Evolutionary conservation across 495 filamentous ascomycete species (phyloP).

Genomic region (Aspergillus cristatus): DNA sequence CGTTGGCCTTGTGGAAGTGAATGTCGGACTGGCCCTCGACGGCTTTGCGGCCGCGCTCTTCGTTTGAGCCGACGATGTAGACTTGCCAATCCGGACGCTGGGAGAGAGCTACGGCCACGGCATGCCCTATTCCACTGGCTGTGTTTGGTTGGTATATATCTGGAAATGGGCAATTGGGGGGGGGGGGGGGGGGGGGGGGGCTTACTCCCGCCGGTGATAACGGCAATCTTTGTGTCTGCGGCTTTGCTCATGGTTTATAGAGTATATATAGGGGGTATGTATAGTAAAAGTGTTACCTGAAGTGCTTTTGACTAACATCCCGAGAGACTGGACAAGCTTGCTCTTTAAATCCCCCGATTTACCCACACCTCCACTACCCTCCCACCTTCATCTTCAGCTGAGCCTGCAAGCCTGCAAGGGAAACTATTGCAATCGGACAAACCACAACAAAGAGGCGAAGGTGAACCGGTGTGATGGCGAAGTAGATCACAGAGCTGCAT

Average conservation of each 20-base stretch:
- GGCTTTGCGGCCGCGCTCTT: constrained; percentile 4
- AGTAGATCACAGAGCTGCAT: no score
- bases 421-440: no score
- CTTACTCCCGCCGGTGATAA: neutral
- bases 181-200: neutral
- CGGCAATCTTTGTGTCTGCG: neutral
- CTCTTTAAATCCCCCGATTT: no score
- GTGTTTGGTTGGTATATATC: neutral
- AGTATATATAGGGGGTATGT: no score
- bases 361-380: no score
- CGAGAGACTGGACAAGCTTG: no score
- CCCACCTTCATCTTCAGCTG: no score
- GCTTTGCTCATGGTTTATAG: neutral
- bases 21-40: constrained; percentile 3
- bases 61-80: constrained; percentile 11
- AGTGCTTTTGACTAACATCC: no score
- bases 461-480: no score
- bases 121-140: constrained; percentile 14
- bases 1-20: constrained; percentile 7
- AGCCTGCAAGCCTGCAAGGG: no score
- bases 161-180: neutral
- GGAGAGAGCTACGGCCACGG: constrained; percentile 7
- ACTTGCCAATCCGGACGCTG: constrained; percentile 5
- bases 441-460: no score
- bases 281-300: no score